Base-by-base conservation (phyloP, 371 early-diverging fungal species). In the Vairimorpha apis region DNA sequence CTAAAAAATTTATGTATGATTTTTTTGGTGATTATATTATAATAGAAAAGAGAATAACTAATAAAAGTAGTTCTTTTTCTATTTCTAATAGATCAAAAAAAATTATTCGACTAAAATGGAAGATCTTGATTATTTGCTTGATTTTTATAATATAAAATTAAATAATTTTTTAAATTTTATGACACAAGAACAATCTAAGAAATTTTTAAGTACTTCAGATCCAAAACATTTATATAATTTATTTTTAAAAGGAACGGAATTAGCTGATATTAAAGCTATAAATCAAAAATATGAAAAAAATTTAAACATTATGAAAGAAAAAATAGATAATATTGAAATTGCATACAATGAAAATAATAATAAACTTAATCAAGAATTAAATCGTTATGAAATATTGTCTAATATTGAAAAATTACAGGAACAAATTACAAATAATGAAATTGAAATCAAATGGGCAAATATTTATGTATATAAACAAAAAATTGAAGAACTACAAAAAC, bases 101-200 rank as follows among this genome's bases (percentile, higher is more conserved):
- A 29, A 49, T 13, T 60, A 53, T 29, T 74, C 75, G 0, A 38
- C 21, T 5, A 53, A 41, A 25, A 77, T 74, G 51, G 73, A 75
- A 25, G 82, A 82, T 59, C 49, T 83, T 29, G 71, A 79, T 16
- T 13, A 67, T 18, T 35, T 83, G 13, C 21, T 79, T 14, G 76
- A 81, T 64, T 67, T 70, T 14, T 76, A 70, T 56, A 32, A 66
- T 25, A 53, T 83, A 16, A 74, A 72, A 32, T 68, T 83, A 58
- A 66, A 67, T n/a, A 83, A 80, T 73, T 82, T 82, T 1, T 23
- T 83, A 41, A 80, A 77, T 59, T 83, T 81, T 67, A 72, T 83
- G 7, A 82, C 82, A 51, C 84, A 83, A 63, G 84, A 83, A 29
- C 62, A 77, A 23, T 27, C 78, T n/a, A 83, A 83, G 62, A 80